phyloP scores from a whole-genome alignment of 306 rosid genomes.

The Heteromeles arbutifolia region DNA sequence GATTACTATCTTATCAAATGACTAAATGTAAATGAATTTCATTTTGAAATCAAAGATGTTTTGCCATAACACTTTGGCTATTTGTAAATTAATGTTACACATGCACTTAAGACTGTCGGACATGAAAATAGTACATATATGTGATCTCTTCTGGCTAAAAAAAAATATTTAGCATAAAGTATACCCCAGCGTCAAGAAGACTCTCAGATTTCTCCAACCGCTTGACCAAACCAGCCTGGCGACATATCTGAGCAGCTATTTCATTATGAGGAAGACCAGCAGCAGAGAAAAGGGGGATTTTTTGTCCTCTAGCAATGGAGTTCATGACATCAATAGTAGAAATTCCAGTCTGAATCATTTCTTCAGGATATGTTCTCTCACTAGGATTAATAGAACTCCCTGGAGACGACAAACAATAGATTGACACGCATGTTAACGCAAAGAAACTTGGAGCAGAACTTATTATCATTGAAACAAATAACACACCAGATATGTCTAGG shows the following conservation, averaged over 20 bases:
- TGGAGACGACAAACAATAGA: slow-evolving; percentile 17
- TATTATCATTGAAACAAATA: background rate
- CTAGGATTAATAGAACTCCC: slow-evolving; percentile 99
- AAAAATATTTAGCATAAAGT: background rate
- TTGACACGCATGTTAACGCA: background rate
- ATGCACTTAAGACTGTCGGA: background rate
- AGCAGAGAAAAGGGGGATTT: slow-evolving; percentile 97
- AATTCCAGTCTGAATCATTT: slow-evolving; percentile 99
- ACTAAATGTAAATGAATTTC: background rate
- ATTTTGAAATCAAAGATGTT: background rate
- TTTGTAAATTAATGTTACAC: background rate
- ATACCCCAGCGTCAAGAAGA: slow-evolving; percentile 73
- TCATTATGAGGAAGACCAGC: slow-evolving; percentile 99
- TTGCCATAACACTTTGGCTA: background rate
- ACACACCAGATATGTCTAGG: slow-evolving; percentile 91
- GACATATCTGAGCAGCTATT: slow-evolving; percentile 99
- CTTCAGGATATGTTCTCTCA: slow-evolving; percentile 99
- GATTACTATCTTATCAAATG: background rate
- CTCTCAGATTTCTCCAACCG: slow-evolving; percentile 82
- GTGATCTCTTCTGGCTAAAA: background rate
- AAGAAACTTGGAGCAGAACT: background rate
- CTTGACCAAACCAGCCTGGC: slow-evolving; percentile 99
- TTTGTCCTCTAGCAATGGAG: slow-evolving; percentile 99
- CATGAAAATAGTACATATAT: background rate
- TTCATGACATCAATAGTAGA: slow-evolving; percentile 99